Evolutionary conservation across 345 rosid genomes (phyloP), one percentile per base, ranked within the genome.

Genomic region (Abelmoschus esculentus): DNA sequence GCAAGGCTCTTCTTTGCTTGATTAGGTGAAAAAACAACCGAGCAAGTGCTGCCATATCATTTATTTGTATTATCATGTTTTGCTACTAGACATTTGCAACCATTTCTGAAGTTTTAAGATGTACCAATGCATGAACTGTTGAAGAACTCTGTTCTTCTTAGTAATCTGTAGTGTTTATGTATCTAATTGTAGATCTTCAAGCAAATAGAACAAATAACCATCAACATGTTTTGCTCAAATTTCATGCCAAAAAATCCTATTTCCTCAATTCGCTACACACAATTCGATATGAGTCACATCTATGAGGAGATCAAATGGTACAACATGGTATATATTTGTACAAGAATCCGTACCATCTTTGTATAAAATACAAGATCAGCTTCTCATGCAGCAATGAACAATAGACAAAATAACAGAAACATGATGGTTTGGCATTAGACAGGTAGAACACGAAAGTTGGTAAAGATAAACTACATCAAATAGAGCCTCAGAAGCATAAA

Each of bases 401-500:
- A 6, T 13, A 18, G 26, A 19, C 19, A 18, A 11, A 64, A 42
- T 13, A 18, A 28, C 4, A 70, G 8, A 34, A 28, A 15, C 11
- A 57, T 0, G 28, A 65, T 28, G 32, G 22, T 13, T 47, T 22
- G 34, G 34, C 60, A 22, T 34, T 18, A 60, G 32, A 3, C 18
- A 50, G 15, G 47, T 13, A 31, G 59, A 29, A 40, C 22, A 22
- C 22, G 50, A 49, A 42, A 74, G 38, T 49, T 58, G 46, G 52
- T 46, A 36, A 67, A 70, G 65, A 26, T 29, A 70, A 66, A 54
- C 34, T 75, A 87, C 96, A 88, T 89, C 96, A 75, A 87, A 85
- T 18, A 89, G 80, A 76, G 96, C 91, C 77, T 89, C 91, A 46
- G 91, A 32, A 89, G 91, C 96, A 89, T 84, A 61, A 89, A 85